Conservation (phyloP, 306 rosid genomes). For the Prunus armeniaca region DNA sequence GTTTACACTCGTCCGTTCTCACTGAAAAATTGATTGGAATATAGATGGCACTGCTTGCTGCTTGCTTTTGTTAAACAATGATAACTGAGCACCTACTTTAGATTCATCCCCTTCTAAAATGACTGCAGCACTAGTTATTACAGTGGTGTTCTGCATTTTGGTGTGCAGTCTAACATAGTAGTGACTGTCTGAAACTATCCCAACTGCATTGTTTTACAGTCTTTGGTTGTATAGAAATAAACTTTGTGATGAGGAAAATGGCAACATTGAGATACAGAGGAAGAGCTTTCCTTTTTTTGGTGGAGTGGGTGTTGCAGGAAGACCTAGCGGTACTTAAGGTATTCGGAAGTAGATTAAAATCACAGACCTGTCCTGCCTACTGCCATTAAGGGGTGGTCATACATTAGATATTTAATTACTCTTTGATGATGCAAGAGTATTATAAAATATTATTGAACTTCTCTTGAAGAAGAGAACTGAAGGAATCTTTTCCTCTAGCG, state of each 20-base stretch:
- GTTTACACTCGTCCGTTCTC: not conserved
- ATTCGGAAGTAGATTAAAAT: not conserved
- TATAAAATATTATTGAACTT: not conserved
- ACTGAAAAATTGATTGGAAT: not conserved
- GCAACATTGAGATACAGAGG: not conserved
- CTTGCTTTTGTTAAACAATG: not conserved
- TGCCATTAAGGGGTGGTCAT: too few relatives aligned
- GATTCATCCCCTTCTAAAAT: not conserved
- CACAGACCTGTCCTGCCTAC: not conserved
- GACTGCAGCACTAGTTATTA: not conserved
- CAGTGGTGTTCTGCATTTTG: not conserved
- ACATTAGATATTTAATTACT: not conserved
- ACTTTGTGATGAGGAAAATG: not conserved
- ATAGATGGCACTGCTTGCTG: not conserved
- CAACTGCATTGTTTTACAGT: not conserved
- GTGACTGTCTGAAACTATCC: not conserved
- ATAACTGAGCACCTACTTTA: not conserved
- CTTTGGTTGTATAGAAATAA: not conserved
- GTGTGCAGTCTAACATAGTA: not conserved
- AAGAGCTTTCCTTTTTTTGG: not conserved
- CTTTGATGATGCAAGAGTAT: not conserved
- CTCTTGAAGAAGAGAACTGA: constrained; percentile 1
- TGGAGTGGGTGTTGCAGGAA: not conserved
- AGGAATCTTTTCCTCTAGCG: not conserved
- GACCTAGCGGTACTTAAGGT: not conserved